Conservation (phyloP, 176 grass and related monocot genomes). For the Pharus latifolius region DNA sequence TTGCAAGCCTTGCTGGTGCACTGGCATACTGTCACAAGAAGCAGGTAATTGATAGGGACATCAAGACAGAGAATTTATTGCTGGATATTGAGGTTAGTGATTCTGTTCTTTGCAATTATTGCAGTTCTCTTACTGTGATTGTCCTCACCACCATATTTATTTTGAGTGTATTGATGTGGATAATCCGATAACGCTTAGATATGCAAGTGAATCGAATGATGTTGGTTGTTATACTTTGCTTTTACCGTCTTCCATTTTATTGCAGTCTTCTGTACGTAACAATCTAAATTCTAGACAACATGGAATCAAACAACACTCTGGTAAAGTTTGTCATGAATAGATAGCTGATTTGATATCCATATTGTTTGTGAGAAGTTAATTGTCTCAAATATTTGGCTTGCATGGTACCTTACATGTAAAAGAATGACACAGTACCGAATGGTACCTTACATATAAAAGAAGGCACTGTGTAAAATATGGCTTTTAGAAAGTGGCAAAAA, state of each 20-base stretch:
- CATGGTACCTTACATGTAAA: background rate
- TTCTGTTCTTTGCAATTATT: background rate
- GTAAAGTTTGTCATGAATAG: background rate
- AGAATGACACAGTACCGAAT: no score
- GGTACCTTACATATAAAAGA: background rate
- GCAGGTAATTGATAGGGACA: slow-evolving; percentile 88
- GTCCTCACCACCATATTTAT: background rate
- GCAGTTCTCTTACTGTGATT: background rate
- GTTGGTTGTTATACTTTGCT: background rate
- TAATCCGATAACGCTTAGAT: background rate
- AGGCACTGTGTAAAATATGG: background rate
- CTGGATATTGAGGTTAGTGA: slow-evolving; percentile 65
- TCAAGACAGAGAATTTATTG: slow-evolving; percentile 93
- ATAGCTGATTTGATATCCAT: background rate
- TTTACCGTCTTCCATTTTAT: background rate
- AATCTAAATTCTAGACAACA: background rate
- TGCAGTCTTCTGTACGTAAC: background rate
- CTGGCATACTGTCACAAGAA: slow-evolving; percentile 92
- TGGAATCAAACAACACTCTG: background rate
- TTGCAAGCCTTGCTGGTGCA: slow-evolving; percentile 66
- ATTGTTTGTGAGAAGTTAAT: background rate
- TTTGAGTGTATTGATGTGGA: background rate
- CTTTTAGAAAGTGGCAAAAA: background rate
- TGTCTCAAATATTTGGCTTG: background rate
- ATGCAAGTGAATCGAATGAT: background rate